Conservation (phyloP, 352 stramenopile species). For the Pythium phragmiticola region DNA sequence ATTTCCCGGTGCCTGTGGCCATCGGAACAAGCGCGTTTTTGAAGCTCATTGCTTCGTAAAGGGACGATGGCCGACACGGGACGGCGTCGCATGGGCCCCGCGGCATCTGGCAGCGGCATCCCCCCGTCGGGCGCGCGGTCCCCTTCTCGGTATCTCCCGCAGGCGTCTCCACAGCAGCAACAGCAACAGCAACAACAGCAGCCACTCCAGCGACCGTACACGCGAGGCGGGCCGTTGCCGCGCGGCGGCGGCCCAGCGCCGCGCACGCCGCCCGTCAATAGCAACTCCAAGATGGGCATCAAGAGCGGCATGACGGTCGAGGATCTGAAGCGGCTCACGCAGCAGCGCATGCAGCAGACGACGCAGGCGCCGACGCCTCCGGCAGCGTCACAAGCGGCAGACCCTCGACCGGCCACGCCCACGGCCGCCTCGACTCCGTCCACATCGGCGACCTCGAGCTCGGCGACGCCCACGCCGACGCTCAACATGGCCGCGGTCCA, state of each 20-base stretch:
- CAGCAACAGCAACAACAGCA: conserved; percentile 33
- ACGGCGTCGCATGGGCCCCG: conserved; percentile 20
- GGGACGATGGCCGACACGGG: conserved; percentile 21
- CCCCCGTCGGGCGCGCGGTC: conserved; percentile 16
- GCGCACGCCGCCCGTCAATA: conserved; percentile 41
- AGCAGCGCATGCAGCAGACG: conserved; percentile 80
- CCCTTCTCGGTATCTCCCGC: conserved; percentile 34
- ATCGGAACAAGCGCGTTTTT: background rate
- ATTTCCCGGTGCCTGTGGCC: background rate
- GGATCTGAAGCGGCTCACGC: conserved; percentile 82
- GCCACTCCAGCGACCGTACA: conserved; percentile 37
- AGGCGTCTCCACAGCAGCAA: conserved; percentile 9
- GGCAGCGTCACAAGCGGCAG: background rate
- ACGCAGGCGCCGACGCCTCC: conserved; percentile 11
- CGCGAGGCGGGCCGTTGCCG: background rate
- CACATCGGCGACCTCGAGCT: conserved; percentile 11
- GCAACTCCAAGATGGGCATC: conserved; percentile 79
- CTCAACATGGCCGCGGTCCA: conserved; percentile 63
- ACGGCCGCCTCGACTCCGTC: conserved; percentile 18
- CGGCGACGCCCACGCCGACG: conserved; percentile 47
- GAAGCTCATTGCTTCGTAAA: background rate
- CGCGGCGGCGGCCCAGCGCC: conserved; percentile 7
- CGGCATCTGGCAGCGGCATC: background rate
- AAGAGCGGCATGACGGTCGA: conserved; percentile 90
- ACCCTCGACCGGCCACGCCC: conserved; percentile 38